Percentiles rank a stretch among this genome's conserved stretches.
Evolutionary conservation across 495 filamentous ascomycete species (phyloP).

Genomic region (Xylaria telfairii): DNA sequence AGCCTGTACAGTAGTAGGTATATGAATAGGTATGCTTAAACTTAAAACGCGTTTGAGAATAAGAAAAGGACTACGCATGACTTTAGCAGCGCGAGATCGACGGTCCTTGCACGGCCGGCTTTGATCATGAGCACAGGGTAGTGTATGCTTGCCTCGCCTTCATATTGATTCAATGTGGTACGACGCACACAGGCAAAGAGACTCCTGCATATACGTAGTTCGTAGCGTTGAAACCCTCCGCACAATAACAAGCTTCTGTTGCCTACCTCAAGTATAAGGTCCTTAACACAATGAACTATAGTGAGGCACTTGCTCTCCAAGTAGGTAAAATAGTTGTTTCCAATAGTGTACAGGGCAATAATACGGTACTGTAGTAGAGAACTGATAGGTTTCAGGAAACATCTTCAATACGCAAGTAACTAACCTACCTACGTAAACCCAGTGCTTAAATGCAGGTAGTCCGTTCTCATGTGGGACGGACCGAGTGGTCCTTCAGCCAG

Average conservation of each 20-base stretch:
- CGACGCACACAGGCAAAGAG: too few species aligned
- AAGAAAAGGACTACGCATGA: background rate
- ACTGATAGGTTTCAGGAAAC: background rate
- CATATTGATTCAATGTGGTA: background rate
- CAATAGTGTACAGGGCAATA: background rate
- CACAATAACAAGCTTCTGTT: too few species aligned
- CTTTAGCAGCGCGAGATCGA: background rate
- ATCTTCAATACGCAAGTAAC: too few species aligned
- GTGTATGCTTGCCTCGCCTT: background rate
- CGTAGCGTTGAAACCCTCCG: too few species aligned
- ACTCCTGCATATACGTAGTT: too few species aligned
- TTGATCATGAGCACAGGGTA: background rate
- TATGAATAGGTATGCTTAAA: background rate
- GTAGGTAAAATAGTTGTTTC: background rate
- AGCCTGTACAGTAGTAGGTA: background rate
- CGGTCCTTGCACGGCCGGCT: background rate
- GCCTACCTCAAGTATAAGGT: too few species aligned
- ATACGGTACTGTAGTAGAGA: background rate
- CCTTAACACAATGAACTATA: too few species aligned
- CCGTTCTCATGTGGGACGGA: background rate
- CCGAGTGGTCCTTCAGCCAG: background rate
- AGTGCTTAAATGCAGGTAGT: background rate
- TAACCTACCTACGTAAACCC: too few species aligned
- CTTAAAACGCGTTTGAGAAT: conserved; percentile 6
- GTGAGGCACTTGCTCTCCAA: background rate